A percentile compares a stretch with the other conserved stretches of the same genome.
phyloP scores from a whole-genome alignment of 1,284 basidiomycete species.

The Kwoniella shivajii region DNA sequence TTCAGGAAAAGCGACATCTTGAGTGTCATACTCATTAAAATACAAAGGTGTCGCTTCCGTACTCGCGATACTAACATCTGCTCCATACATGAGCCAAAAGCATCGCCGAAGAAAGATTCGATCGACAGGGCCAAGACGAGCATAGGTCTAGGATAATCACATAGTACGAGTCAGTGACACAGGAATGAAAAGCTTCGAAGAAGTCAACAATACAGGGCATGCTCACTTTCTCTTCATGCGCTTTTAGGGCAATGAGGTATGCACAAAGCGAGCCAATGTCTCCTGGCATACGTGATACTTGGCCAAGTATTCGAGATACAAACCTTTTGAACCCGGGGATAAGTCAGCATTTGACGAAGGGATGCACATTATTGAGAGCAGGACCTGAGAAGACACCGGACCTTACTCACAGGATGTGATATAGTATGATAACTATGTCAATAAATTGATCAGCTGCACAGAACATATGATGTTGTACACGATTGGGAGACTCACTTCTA shows the following conservation, averaged over 20 bases:
- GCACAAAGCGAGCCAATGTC: slow-evolving; percentile 42
- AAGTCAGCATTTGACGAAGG: too few relatives aligned
- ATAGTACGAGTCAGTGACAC: neutral
- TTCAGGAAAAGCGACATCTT: slow-evolving; percentile 26
- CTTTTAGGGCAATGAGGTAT: slow-evolving; percentile 33
- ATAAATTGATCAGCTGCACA: neutral
- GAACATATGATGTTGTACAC: neutral
- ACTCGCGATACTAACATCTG: slow-evolving; percentile 44
- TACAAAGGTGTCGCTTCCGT: slow-evolving; percentile 66
- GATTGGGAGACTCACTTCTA: slow-evolving; percentile 11
- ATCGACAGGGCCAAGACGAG: slow-evolving; percentile 38
- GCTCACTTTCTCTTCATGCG: slow-evolving; percentile 44
- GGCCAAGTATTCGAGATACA: neutral
- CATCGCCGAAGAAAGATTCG: slow-evolving; percentile 39
- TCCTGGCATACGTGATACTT: slow-evolving; percentile 20
- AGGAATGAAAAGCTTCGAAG: slow-evolving; percentile 2
- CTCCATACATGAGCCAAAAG: slow-evolving; percentile 51
- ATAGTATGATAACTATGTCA: slow-evolving; percentile 20
- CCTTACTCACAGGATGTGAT: slow-evolving; percentile 14
- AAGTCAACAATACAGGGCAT: neutral
- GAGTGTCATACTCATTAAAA: slow-evolving; percentile 78
- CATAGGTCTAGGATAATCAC: slow-evolving; percentile 38
- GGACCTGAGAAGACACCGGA: neutral
- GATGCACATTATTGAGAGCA: too few relatives aligned
- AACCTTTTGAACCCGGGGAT: slow-evolving; percentile 2